Evolutionary conservation across 1,284 basidiomycete genomes (phyloP).

Genomic region (Xerocomus nothofagi): DNA sequence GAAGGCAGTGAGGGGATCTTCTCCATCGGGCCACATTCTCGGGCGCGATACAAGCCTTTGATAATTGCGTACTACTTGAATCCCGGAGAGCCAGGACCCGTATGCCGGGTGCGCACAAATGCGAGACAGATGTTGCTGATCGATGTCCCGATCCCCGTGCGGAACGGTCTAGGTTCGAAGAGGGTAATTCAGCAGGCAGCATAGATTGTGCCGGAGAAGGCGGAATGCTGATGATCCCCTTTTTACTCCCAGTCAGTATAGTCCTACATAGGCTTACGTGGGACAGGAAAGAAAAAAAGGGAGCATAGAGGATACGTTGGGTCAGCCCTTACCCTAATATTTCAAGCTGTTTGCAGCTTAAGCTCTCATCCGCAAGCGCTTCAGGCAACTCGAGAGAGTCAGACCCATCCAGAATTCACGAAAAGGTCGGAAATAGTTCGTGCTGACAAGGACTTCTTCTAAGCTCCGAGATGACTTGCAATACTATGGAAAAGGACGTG

Average conservation of each 20-base stretch:
- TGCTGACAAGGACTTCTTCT: neutral
- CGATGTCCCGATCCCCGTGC: conserved; percentile 1
- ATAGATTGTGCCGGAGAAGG: too few relatives aligned
- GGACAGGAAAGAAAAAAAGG: too few relatives aligned
- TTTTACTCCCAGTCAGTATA: too few relatives aligned
- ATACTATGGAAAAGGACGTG: neutral
- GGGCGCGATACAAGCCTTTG: neutral
- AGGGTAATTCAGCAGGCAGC: neutral
- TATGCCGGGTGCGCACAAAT: conserved; percentile 1
- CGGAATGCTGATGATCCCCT: too few relatives aligned
- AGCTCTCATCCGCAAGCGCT: conserved; percentile 12
- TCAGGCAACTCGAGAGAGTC: conserved; percentile 16
- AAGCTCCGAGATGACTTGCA: neutral
- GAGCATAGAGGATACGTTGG: too few relatives aligned
- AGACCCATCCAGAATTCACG: neutral
- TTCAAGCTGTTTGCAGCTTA: too few relatives aligned
- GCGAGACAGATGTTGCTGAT: neutral
- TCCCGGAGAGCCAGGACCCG: conserved; percentile 3
- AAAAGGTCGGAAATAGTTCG: neutral
- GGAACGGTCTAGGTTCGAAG: conserved; percentile 14
- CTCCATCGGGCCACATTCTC: conserved; percentile 3
- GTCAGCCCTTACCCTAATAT: conserved; percentile 17
- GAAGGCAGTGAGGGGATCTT: conserved; percentile 21
- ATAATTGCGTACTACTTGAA: neutral
- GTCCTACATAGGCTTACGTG: too few relatives aligned